These are phyloP conservation scores for Neurospora sp. DNA, from an alignment of 495 filamentous ascomycete genomes.

Conservation along the genomic window DNA sequence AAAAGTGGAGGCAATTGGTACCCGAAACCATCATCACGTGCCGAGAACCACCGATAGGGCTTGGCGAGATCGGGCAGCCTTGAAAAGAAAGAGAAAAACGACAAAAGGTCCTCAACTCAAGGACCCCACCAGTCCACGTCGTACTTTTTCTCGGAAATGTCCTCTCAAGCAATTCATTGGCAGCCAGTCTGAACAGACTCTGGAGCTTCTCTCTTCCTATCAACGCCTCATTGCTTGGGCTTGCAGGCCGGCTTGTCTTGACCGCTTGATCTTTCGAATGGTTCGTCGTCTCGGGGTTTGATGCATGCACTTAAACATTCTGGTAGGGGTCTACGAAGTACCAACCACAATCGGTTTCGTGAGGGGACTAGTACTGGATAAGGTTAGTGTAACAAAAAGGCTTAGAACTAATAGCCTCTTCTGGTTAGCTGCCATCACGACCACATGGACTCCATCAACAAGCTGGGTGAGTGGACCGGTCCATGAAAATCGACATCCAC, in stretches of 20 bases:
- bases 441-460: neutral
- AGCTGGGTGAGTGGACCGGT: neutral
- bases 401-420: neutral
- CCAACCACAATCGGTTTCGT: neutral
- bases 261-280: neutral
- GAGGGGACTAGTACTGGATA: neutral
- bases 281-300: neutral
- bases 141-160: neutral
- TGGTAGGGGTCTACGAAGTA: neutral
- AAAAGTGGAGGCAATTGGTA: conserved; percentile 1
- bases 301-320: neutral
- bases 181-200: neutral
- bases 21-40: conserved; percentile 3
- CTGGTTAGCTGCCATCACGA: neutral
- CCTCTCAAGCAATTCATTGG: neutral
- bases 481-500: neutral
- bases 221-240: neutral
- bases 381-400: neutral
- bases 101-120: neutral
- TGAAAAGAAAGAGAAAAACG: neutral
- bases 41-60: neutral
- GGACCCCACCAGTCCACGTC: neutral
- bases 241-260: neutral
- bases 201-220: neutral
- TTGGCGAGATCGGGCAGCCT: neutral